Percentiles rank a stretch among this genome's conserved stretches.
These are phyloP conservation scores for Thuja plicata DNA, from an alignment of 83 land plant species.

Conservation along the genomic window DNA sequence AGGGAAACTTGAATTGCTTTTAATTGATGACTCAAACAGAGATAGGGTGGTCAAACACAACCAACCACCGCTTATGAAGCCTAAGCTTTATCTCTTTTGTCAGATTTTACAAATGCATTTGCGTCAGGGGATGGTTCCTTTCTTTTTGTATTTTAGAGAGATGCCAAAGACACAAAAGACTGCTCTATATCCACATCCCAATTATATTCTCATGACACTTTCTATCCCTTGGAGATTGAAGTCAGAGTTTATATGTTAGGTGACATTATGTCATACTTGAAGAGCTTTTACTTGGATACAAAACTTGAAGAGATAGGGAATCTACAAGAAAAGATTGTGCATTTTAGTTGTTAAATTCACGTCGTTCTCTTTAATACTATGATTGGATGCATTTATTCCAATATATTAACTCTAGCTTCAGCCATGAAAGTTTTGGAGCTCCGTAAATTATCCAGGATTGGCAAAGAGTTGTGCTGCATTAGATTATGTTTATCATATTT, in stretches of 20 bases:
- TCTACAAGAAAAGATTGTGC: not conserved
- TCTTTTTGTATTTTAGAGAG: conserved; percentile 18
- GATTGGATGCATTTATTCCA: not conserved
- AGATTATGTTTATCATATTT: conserved; percentile 2
- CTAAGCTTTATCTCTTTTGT: conserved; percentile 16
- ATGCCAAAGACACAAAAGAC: not conserved
- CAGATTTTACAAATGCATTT: conserved; percentile 14
- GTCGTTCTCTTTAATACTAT: not conserved
- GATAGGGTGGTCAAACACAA: conserved; percentile 25
- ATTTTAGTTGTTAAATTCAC: conserved; percentile 2
- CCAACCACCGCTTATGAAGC: conserved; percentile 21
- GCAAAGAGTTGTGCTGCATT: not conserved
- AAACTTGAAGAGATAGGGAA: too few species aligned
- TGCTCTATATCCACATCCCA: not conserved
- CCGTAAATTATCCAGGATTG: not conserved
- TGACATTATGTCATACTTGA: too few species aligned
- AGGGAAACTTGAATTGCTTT: conserved; percentile 26
- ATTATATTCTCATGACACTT: not conserved
- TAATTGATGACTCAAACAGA: conserved; percentile 25
- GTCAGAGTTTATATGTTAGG: not conserved
- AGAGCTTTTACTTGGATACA: too few species aligned
- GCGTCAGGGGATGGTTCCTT: conserved; percentile 18
- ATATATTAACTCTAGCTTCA: not conserved
- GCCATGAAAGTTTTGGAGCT: not conserved
- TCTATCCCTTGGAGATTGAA: not conserved